These are phyloP conservation scores for Lasiosphaeris hirsuta DNA, from an alignment of 495 filamentous ascomycete genomes.

Conservation along the genomic window DNA sequence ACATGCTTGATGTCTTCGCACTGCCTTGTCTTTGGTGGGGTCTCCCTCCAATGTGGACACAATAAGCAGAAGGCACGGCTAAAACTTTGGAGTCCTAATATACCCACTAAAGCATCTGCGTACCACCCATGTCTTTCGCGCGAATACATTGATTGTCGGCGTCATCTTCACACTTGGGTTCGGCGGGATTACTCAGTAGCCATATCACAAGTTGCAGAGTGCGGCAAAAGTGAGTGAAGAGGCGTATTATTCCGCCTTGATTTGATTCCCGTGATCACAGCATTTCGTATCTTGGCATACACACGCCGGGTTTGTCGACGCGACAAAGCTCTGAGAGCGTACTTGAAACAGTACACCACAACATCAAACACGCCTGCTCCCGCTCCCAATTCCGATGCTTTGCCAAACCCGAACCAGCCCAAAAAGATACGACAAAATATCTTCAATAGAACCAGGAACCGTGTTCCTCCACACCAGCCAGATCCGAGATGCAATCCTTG, in stretches of 20 bases:
- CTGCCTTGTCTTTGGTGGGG: too few species aligned
- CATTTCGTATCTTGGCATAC: constrained; percentile 24
- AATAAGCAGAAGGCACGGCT: too few species aligned
- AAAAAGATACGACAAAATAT: constrained; percentile 16
- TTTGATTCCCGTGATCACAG: constrained; percentile 17
- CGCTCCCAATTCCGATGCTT: constrained; percentile 17
- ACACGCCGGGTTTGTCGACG: constrained; percentile 14
- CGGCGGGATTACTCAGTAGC: neutral
- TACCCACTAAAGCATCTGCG: too few species aligned
- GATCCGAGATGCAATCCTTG: constrained; percentile 32
- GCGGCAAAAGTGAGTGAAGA: constrained; percentile 16
- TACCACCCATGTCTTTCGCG: too few species aligned
- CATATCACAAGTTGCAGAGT: neutral
- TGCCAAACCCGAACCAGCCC: constrained; percentile 25
- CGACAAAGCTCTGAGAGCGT: constrained; percentile 14
- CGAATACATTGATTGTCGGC: neutral
- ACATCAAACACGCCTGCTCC: constrained; percentile 22
- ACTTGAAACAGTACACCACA: constrained; percentile 9
- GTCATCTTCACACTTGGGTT: neutral
- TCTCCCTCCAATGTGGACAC: too few species aligned
- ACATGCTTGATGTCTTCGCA: too few species aligned
- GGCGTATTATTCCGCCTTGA: constrained; percentile 15
- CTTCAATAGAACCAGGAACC: constrained; percentile 14
- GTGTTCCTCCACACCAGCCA: constrained; percentile 15
- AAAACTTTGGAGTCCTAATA: too few species aligned